A percentile compares a stretch with the other conserved stretches of the same genome.
phyloP scores from a whole-genome alignment of 2,329 filamentous ascomycete genomes.

The Nectriaceae sp. region DNA sequence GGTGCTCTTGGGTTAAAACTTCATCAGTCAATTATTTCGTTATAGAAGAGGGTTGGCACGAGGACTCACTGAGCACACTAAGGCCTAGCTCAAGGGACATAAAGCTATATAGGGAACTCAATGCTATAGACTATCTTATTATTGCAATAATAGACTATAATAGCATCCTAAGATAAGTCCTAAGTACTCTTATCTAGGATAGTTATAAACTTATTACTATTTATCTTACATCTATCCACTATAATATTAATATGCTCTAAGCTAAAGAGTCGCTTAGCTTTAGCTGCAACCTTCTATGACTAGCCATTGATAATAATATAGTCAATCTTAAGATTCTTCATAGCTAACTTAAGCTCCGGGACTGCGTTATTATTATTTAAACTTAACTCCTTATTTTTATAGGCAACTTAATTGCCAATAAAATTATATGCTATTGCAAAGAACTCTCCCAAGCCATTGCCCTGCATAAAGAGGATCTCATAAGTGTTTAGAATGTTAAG shows the following conservation, averaged over 20 bases:
- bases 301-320: constrained; percentile 90
- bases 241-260: constrained; percentile 79
- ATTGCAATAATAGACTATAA: constrained; percentile 87
- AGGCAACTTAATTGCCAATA: constrained; percentile 78
- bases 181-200: constrained; percentile 79
- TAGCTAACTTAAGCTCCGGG: constrained; percentile 58
- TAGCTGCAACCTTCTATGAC: constrained; percentile 83
- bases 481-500: constrained; percentile 85
- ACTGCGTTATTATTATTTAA: constrained; percentile 43
- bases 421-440: constrained; percentile 80
- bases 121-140: constrained; percentile 96
- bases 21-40: neutral
- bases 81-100: too few species aligned
- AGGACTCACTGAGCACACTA: neutral
- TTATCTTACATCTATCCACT: constrained; percentile 64
- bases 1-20: constrained; percentile 3
- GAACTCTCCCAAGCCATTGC: constrained; percentile 67
- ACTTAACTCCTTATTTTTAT: constrained; percentile 59
- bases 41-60: neutral
- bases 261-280: constrained; percentile 77
- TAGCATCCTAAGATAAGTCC: constrained; percentile 68
- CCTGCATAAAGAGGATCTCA: constrained; percentile 86
- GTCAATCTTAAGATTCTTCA: constrained; percentile 76
- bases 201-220: constrained; percentile 80
- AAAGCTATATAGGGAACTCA: constrained; percentile 86